Conservation (phyloP, 129 eudicot species). For the Pittosporum tobira region DNA sequence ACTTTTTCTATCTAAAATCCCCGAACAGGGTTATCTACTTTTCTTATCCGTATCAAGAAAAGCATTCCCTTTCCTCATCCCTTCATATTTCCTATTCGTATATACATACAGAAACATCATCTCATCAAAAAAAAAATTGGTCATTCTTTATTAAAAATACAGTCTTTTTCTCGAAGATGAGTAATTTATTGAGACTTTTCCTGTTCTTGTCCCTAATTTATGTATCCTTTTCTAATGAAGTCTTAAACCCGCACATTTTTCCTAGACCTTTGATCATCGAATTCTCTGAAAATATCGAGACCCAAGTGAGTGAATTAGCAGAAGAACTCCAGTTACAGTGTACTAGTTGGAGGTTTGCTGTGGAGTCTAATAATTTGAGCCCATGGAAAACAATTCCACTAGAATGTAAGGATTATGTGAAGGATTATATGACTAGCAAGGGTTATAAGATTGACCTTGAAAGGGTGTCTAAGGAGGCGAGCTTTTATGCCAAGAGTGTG, state of each 20-base stretch:
- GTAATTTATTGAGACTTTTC: slow-evolving; percentile 7
- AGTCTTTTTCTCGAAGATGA: background rate
- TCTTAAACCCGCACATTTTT: slow-evolving; percentile 23
- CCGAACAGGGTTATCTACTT: no score
- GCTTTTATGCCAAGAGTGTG: slow-evolving; percentile 38
- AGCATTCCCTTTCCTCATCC: background rate
- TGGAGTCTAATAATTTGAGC: slow-evolving; percentile 66
- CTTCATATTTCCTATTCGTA: background rate
- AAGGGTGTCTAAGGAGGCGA: slow-evolving; percentile 59
- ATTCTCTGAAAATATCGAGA: slow-evolving; percentile 19
- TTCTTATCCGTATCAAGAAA: no score
- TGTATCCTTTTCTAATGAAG: slow-evolving; percentile 25
- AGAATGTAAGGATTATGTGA: slow-evolving; percentile 68
- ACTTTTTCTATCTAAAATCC: background rate
- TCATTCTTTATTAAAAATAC: background rate
- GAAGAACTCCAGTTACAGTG: slow-evolving; percentile 46
- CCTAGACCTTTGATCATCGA: slow-evolving; percentile 55
- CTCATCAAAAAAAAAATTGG: no score
- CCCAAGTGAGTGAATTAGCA: slow-evolving; percentile 20
- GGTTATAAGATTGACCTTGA: slow-evolving; percentile 57
- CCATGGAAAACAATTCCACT: slow-evolving; percentile 85
- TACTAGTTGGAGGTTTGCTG: slow-evolving; percentile 86
- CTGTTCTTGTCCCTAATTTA: slow-evolving; percentile 30
- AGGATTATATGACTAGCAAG: slow-evolving; percentile 44
- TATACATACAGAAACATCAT: background rate